A percentile compares a stretch with the other conserved stretches of the same genome.
Evolutionary conservation across 1,139 yeast genomes (phyloP).

Genomic region (Candida anutae): DNA sequence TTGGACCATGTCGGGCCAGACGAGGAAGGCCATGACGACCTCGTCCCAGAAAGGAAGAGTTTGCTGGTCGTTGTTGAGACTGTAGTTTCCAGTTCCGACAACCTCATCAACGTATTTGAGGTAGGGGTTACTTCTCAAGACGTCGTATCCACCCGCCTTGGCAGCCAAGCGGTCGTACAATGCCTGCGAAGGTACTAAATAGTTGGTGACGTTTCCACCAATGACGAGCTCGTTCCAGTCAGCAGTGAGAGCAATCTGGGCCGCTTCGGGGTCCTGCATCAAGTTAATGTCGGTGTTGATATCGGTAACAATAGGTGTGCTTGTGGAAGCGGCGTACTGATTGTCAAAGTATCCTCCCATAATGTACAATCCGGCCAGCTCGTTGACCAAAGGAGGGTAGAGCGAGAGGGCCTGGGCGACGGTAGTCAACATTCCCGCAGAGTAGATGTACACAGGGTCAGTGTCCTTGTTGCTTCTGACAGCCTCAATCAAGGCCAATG

Average conservation of each 20-base stretch:
- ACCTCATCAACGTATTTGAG: slow-evolving; percentile 12
- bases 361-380: slow-evolving; percentile 29
- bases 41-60: slow-evolving; percentile 35
- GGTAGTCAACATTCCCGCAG: slow-evolving; percentile 35
- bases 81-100: slow-evolving; percentile 25
- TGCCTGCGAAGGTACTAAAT: slow-evolving; percentile 27
- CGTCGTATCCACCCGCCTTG: slow-evolving; percentile 19
- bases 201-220: slow-evolving; percentile 35
- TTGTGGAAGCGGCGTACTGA: slow-evolving; percentile 27
- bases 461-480: slow-evolving; percentile 18
- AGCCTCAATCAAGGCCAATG: slow-evolving; percentile 29
- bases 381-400: slow-evolving; percentile 28
- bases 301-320: slow-evolving; percentile 19
- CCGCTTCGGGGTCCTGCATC: slow-evolving; percentile 38
- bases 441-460: slow-evolving; percentile 26
- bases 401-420: slow-evolving; percentile 34
- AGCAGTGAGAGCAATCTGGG: slow-evolving; percentile 31
- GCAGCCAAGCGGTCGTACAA: slow-evolving; percentile 23
- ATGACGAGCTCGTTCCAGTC: slow-evolving; percentile 27
- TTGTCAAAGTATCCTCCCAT: slow-evolving; percentile 38
- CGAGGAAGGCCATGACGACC: slow-evolving; percentile 26
- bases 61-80: slow-evolving; percentile 13
- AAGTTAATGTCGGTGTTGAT: slow-evolving; percentile 34
- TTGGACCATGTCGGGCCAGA: slow-evolving; percentile 22
- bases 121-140: slow-evolving; percentile 1